A percentile compares a stretch with the other conserved stretches of the same genome.
These are phyloP conservation scores for Pelargonium citronellum DNA, from an alignment of 441 rosid species.

Conservation along the genomic window DNA sequence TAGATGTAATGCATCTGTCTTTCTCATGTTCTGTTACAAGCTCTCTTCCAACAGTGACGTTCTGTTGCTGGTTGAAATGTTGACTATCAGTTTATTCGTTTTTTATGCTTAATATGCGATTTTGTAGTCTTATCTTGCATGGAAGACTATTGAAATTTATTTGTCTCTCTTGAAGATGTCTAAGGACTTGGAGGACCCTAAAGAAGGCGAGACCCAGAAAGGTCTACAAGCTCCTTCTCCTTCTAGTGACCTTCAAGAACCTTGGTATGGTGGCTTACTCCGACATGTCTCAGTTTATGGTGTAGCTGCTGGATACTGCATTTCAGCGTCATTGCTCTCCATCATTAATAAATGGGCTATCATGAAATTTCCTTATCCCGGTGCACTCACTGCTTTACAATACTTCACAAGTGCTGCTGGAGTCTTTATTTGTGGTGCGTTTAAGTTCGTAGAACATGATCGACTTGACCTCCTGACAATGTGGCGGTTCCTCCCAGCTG, in stretches of 20 bases:
- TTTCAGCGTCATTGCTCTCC: constrained; percentile 90
- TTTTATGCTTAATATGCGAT: not conserved
- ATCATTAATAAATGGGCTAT: constrained; percentile 96
- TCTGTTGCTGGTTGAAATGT: too few species aligned
- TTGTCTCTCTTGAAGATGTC: constrained; percentile 29
- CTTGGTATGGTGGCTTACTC: constrained; percentile 44
- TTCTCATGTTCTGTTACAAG: too few species aligned
- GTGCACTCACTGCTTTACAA: constrained; percentile 82
- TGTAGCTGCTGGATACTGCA: constrained; percentile 79
- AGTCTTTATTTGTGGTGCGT: constrained; percentile 39
- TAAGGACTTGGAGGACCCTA: constrained; percentile 27
- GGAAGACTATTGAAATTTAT: not conserved
- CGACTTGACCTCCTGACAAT: constrained; percentile 56
- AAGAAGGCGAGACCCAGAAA: constrained; percentile 21
- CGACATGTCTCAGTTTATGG: constrained; percentile 73
- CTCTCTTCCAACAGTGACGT: too few species aligned
- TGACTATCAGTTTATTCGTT: not conserved
- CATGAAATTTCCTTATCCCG: constrained; percentile 93
- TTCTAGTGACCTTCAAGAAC: constrained; percentile 22
- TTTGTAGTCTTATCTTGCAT: not conserved
- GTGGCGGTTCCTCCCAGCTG: constrained; percentile 95
- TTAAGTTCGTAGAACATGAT: constrained; percentile 52
- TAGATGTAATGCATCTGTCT: too few species aligned
- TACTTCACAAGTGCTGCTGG: constrained; percentile 62
- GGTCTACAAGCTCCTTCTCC: constrained; percentile 20